phyloP scores from a whole-genome alignment of 208 protist genomes.

The Wallacemonas rigidus region DNA sequence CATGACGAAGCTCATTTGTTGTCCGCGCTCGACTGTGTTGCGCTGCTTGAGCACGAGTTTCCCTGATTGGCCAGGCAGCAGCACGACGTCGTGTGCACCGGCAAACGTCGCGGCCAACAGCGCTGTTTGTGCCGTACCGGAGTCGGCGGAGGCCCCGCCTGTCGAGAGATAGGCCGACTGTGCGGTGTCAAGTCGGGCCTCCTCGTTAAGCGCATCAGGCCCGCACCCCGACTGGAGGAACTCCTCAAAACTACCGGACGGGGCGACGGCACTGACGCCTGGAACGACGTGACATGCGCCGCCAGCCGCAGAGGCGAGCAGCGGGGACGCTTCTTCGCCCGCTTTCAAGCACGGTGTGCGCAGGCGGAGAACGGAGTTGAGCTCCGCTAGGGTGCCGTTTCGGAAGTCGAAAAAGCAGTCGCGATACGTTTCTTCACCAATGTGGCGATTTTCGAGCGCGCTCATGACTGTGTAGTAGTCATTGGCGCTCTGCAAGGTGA shows the following conservation, averaged over 20 bases:
- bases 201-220: background rate
- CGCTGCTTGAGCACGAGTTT: conserved; percentile 67
- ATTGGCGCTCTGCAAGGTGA: conserved; percentile 41
- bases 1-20: conserved; percentile 63
- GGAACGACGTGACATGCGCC: conserved; percentile 4
- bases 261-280: background rate
- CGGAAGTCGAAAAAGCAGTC: conserved; percentile 83
- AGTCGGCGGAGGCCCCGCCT: background rate
- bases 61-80: conserved; percentile 25
- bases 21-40: conserved; percentile 62
- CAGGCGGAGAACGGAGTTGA: conserved; percentile 55
- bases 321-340: background rate
- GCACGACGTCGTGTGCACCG: conserved; percentile 9
- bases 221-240: background rate
- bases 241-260: conserved; percentile 4
- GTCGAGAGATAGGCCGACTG: background rate
- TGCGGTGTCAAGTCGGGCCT: background rate
- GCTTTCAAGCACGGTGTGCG: conserved; percentile 49
- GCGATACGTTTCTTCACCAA: conserved; percentile 53
- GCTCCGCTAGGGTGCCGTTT: conserved; percentile 31
- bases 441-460: conserved; percentile 26
- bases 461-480: conserved; percentile 41
- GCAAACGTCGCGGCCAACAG: background rate
- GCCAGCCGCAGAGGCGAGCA: conserved; percentile 3
- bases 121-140: background rate